Evolutionary conservation across 371 early-diverging fungal genomes (phyloP), one percentile per base, ranked within the genome.

Genomic region (Thermomucor indicae-seudaticae): DNA sequence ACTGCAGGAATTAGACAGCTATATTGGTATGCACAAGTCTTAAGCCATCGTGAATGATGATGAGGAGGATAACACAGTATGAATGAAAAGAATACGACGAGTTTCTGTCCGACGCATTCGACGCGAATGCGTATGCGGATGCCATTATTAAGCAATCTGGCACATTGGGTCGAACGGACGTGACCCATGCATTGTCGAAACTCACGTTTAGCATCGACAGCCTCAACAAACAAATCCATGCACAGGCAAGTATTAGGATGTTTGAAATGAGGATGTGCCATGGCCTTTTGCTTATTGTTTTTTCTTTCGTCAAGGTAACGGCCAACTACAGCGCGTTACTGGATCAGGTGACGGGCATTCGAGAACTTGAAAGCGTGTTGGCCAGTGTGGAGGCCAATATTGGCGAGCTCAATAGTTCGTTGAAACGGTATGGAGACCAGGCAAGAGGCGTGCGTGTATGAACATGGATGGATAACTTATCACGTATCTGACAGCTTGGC

Each of bases 211-310:
- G 80, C 42, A 83, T 90, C 41, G 89, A 89, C 39, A 83, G 81
- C 57, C 70, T 90, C 34, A 84, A 85, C 54, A 88, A 86, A 53
- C 84, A 88, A 42, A 79, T 90, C 5, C 84, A 86, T 40, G 85
- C 85, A n/a, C 83, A 88, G 75, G 90, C 84, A 66, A 27, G 29
- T 16, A 4, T 20, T 24, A 25, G 8, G 14, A 10, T 1, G 4
- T n/a, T 22, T 16, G 2, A 17, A 41, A 41, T 19, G 14, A 31
- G 31, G 27, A 22, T 6, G 27, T 25, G n/a, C 3, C 22, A 49
- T 12, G 41, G 4, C 22, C 14, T 1, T 16, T 17, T 22, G 32
- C 14, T 54, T n/a, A 17, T 34, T 6, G 14, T 29, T 16, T 31
- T 30, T 11, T n/a, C n/a, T n/a, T n/a, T n/a, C n/a, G n/a, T n/a